Evolutionary conservation across 2,329 filamentous ascomycete species (phyloP).

Genomic region (Neurospora sp.): DNA sequence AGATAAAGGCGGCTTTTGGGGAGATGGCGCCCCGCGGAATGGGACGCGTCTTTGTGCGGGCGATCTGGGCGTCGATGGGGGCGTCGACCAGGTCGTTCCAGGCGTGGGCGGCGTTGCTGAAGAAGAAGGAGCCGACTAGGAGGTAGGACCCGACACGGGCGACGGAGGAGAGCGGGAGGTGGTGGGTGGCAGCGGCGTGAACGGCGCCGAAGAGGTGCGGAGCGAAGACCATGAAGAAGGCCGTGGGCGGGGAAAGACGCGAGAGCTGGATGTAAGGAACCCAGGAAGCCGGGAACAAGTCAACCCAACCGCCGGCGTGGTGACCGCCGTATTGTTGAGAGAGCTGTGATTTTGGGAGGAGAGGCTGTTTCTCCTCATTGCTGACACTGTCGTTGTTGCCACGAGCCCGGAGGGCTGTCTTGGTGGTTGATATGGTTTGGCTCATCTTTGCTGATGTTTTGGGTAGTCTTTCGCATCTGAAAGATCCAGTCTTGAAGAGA

Average conservation of each 20-base stretch:
- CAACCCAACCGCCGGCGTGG: too few species aligned
- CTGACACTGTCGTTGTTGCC: too few species aligned
- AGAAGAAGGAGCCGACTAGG: slow-evolving; percentile 22
- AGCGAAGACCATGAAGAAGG: slow-evolving; percentile 20
- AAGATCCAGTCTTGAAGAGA: too few species aligned
- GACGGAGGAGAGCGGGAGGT: not conserved
- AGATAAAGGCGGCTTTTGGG: slow-evolving; percentile 20
- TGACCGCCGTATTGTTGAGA: too few species aligned
- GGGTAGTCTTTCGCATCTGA: too few species aligned
- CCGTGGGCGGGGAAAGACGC: slow-evolving; percentile 23
- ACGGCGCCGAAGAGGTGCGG: not conserved
- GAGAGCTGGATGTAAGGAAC: slow-evolving; percentile 9
- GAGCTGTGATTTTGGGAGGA: not conserved
- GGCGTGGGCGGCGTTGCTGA: slow-evolving; percentile 23
- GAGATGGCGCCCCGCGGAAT: slow-evolving; percentile 26
- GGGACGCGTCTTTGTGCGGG: slow-evolving; percentile 23
- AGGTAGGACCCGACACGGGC: slow-evolving; percentile 9
- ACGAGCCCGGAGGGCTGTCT: too few species aligned
- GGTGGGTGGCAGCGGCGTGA: not conserved
- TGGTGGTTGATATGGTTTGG: too few species aligned
- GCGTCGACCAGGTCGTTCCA: slow-evolving; percentile 29
- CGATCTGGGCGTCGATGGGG: slow-evolving; percentile 22
- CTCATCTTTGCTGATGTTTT: too few species aligned
- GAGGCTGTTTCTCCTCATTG: not conserved
- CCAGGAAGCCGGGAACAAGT: too few species aligned